Percentiles rank a stretch among this genome's conserved stretches.
These are phyloP conservation scores for Tricholoma hemisulphureum DNA, from an alignment of 768 basidiomycete genomes.

Conservation along the genomic window DNA sequence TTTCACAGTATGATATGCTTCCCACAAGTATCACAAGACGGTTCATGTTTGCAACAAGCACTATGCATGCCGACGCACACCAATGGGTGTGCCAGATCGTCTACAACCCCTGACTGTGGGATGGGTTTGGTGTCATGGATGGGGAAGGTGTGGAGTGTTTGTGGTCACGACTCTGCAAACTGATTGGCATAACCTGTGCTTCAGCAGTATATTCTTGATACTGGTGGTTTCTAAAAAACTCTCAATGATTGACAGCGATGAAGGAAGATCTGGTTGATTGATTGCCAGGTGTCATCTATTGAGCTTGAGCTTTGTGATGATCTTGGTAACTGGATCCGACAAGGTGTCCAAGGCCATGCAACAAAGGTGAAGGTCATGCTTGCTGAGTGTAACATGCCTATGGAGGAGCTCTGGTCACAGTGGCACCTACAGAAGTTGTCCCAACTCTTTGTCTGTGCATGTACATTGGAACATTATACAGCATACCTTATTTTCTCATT, in stretches of 20 bases:
- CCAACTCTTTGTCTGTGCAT: too few relatives aligned
- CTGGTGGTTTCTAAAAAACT: neutral
- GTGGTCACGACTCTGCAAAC: slow-evolving; percentile 33
- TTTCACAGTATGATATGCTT: slow-evolving; percentile 28
- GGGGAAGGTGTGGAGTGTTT: slow-evolving; percentile 35
- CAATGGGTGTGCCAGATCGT: slow-evolving; percentile 37
- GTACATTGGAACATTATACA: too few relatives aligned
- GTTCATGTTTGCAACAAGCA: slow-evolving; percentile 29
- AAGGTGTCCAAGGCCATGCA: slow-evolving; percentile 13
- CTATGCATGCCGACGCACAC: slow-evolving; percentile 41
- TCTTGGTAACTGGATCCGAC: slow-evolving; percentile 33
- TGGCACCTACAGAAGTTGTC: too few relatives aligned
- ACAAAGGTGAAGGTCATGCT: slow-evolving; percentile 14
- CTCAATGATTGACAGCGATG: slow-evolving; percentile 15
- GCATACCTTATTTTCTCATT: too few relatives aligned
- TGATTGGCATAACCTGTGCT: slow-evolving; percentile 32
- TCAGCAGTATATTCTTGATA: neutral
- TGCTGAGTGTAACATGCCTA: slow-evolving; percentile 11
- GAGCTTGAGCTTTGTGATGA: slow-evolving; percentile 22
- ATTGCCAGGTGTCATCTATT: slow-evolving; percentile 29
- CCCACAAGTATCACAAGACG: slow-evolving; percentile 14
- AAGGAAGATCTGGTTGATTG: slow-evolving; percentile 32
- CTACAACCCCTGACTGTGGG: too few relatives aligned
- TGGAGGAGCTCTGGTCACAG: too few relatives aligned
- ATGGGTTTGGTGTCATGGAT: slow-evolving; percentile 29